Conservation (phyloP, 192 early-diverging fungal species). For the Coemansia sp. region DNA sequence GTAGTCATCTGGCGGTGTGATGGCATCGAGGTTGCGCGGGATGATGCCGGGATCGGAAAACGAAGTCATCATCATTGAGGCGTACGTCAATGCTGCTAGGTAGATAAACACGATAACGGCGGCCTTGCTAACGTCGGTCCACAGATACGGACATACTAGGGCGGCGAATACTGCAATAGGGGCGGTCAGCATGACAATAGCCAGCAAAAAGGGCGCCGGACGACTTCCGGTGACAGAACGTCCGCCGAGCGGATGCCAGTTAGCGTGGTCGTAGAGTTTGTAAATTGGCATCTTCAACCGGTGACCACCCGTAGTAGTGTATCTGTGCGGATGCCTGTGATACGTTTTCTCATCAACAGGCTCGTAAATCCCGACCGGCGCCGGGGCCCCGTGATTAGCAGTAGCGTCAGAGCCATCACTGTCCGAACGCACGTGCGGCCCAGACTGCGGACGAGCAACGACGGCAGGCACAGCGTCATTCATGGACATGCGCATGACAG, state of each 20-base stretch:
- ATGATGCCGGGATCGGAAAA: constrained; percentile 77
- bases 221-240: constrained; percentile 64
- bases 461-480: constrained; percentile 25
- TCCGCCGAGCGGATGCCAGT: constrained; percentile 62
- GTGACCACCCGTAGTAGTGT: constrained; percentile 30
- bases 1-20: constrained; percentile 39
- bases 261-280: constrained; percentile 49
- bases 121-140: constrained; percentile 57
- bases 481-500: constrained; percentile 44
- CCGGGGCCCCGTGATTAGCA: constrained; percentile 6
- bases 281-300: constrained; percentile 46
- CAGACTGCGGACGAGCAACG: too few relatives aligned
- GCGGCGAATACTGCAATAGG: constrained; percentile 62
- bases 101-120: constrained; percentile 68
- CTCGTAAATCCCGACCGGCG: constrained; percentile 36
- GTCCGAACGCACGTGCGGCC: constrained; percentile 9
- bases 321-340: constrained; percentile 28
- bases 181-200: constrained; percentile 55
- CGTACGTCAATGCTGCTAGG: constrained; percentile 57
- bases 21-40: constrained; percentile 67
- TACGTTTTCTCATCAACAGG: constrained; percentile 30
- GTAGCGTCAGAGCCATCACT: constrained; percentile 16
- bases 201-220: constrained; percentile 61
- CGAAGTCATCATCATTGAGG: constrained; percentile 72
- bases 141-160: constrained; percentile 67